phyloP scores from a whole-genome alignment of 371 early-diverging fungal species.

The Sporodiniella umbellata region DNA sequence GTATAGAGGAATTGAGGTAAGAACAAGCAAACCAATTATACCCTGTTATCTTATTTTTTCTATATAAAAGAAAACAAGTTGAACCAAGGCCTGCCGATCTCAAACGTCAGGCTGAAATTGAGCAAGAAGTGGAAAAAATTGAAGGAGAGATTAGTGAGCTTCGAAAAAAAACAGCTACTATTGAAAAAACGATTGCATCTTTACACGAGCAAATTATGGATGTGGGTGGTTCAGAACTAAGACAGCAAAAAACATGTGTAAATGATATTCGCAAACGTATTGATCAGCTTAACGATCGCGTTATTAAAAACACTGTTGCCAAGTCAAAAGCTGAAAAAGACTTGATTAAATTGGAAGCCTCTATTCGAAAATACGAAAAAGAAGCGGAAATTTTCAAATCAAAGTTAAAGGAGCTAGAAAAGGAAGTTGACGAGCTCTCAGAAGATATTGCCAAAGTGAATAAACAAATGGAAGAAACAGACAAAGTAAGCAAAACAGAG shows the following conservation, averaged over 20 bases:
- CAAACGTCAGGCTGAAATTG: constrained; percentile 29
- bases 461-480: constrained; percentile 44
- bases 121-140: constrained; percentile 41
- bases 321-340: constrained; percentile 77
- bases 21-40: not conserved
- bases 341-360: constrained; percentile 58
- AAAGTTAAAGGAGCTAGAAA: constrained; percentile 56
- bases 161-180: constrained; percentile 35
- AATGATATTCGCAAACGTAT: constrained; percentile 82
- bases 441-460: constrained; percentile 48
- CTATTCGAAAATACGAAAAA: constrained; percentile 62
- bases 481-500: constrained; percentile 7
- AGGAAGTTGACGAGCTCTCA: constrained; percentile 49
- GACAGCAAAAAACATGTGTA: constrained; percentile 83
- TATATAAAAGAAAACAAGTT: constrained; percentile 29
- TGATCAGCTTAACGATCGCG: constrained; percentile 51
- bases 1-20: constrained; percentile 54
- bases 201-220: constrained; percentile 88
- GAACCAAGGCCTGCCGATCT: constrained; percentile 52
- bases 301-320: constrained; percentile 68
- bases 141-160: constrained; percentile 38
- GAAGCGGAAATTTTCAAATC: constrained; percentile 63
- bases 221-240: constrained; percentile 84
- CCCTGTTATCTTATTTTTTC: not conserved
- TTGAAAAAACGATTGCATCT: constrained; percentile 65